Base-by-base conservation (phyloP, 2,329 filamentous ascomycete species). In the Chaetomium olivaceum region DNA sequence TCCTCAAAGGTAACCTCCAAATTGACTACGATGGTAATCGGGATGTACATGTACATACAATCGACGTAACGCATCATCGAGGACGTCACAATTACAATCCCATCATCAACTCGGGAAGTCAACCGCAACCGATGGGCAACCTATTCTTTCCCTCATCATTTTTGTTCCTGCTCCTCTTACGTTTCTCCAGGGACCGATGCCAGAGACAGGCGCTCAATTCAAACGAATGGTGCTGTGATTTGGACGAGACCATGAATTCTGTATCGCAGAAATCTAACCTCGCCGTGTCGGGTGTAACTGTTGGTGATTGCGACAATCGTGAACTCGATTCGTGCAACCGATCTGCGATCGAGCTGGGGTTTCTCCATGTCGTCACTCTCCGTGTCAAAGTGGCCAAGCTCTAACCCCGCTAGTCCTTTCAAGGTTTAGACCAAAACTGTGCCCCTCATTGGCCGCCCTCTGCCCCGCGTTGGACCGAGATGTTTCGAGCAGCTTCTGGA, bases 401-500 rank as follows among this genome's bases (percentile, higher is more conserved):
- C 61, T 48, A 63, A 63, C 46, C n/a, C n/a, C 59, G 21, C 62
- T 67, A 62, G 29, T 60, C 58, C 58, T 12, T 5, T 48, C 16
- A 7, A 1, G 56, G 55, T n/a, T 57, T 62, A 29, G 50, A 23
- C 14, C 12, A 29, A 0, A 56, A n/a, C 39, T 64, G 51, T 52
- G 58, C 54, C 58, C 55, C 54, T 67, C 62, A 56, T 64, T 66
- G 61, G 64, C n/a, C 39, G 14, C 8, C n/a, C 19, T 55, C 16
- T 68, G 64, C 68, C 69, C 68, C 65, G 61, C 66, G 67, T 61
- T 64, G 66, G 61, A n/a, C 27, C 8, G 62, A 58, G 62, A 66
- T 62, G 64, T 21, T 71, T 71, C 70, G 46, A 70, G 70, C 50
- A 23, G 55, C 54, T 71, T 71, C 68, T 71, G 68, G 66, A 63